Evolutionary conservation across 495 filamentous ascomycete genomes (phyloP).

Genomic region (Tuber indicum): DNA sequence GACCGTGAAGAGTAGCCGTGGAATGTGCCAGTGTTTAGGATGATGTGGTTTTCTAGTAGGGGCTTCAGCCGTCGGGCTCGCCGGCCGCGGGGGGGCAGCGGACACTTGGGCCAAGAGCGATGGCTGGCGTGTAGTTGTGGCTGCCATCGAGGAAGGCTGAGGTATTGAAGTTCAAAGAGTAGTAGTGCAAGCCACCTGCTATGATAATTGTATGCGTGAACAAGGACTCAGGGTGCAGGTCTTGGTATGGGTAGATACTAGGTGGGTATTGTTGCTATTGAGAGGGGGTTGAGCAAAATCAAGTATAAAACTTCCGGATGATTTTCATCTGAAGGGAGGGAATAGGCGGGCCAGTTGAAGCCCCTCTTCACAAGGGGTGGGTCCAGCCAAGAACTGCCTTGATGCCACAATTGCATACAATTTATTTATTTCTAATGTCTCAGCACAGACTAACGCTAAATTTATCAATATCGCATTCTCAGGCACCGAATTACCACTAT

Average conservation of each 20-base stretch:
- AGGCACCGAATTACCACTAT: neutral
- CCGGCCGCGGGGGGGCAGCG: slow-evolving; percentile 19
- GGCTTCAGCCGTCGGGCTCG: slow-evolving; percentile 8
- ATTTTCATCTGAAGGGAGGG: neutral
- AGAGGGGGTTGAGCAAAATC: neutral
- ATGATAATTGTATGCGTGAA: neutral
- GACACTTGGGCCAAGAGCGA: slow-evolving; percentile 12
- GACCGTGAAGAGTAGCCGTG: slow-evolving; percentile 64
- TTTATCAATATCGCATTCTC: neutral
- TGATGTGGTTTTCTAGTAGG: slow-evolving; percentile 5
- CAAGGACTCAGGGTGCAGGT: neutral
- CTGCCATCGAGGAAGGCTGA: neutral
- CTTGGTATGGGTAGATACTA: neutral
- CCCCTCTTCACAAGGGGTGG: neutral
- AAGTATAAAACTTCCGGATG: neutral
- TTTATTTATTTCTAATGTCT: neutral
- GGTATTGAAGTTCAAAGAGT: neutral
- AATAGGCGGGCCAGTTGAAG: neutral
- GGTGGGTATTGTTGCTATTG: neutral
- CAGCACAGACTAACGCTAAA: neutral
- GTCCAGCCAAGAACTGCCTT: neutral
- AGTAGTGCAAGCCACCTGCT: neutral
- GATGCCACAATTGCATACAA: neutral
- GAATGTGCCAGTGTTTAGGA: slow-evolving; percentile 41
- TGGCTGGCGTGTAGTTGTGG: slow-evolving; percentile 14